phyloP scores from a whole-genome alignment of 2,329 filamentous ascomycete genomes.

The Ambrosiella cleistominuta region DNA sequence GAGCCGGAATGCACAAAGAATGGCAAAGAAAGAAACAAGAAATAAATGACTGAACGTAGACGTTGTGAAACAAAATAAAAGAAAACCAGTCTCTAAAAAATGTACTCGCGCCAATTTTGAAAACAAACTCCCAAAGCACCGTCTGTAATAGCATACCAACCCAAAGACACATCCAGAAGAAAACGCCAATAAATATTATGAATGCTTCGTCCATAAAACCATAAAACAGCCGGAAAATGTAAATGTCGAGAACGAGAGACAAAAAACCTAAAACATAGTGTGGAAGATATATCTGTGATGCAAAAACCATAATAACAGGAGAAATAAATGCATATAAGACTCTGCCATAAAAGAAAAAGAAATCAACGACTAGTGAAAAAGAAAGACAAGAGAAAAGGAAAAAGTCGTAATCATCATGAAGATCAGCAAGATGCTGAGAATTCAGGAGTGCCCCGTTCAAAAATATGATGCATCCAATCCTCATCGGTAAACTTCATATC shows the following conservation, averaged over 20 bases:
- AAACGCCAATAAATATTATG: background rate
- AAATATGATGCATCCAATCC: background rate
- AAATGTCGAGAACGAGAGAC: background rate
- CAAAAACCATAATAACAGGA: background rate
- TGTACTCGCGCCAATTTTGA: background rate
- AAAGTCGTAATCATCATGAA: background rate
- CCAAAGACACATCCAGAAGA: background rate
- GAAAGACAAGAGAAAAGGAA: constrained; percentile 1
- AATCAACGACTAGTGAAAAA: background rate
- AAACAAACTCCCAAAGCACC: background rate
- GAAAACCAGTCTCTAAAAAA: background rate
- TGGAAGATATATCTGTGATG: background rate
- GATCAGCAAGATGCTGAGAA: background rate
- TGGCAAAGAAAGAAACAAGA: background rate
- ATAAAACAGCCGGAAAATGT: background rate
- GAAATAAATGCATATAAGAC: background rate
- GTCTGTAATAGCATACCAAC: background rate
- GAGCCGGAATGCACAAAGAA: background rate
- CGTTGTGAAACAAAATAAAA: background rate
- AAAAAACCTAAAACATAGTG: background rate
- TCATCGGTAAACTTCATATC: background rate
- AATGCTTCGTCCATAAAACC: background rate
- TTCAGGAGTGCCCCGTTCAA: background rate
- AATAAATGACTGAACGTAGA: background rate
- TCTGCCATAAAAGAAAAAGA: constrained; percentile 1